phyloP scores from a whole-genome alignment of 352 stramenopile genomes.

The Pythium rishiriense region DNA sequence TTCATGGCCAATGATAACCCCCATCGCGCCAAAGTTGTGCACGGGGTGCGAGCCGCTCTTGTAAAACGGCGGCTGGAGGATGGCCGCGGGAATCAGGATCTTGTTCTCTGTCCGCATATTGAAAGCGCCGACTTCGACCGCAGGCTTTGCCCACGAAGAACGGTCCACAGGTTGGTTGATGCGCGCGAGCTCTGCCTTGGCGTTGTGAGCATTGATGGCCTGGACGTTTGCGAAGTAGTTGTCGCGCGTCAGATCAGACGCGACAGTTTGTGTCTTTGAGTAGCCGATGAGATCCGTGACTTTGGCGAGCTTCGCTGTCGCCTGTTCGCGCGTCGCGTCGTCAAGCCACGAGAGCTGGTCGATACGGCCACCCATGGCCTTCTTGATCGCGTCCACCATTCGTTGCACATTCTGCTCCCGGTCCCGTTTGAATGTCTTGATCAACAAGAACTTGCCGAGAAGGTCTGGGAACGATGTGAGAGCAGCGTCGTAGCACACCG shows the following conservation, averaged over 20 bases:
- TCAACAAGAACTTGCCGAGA: too few relatives aligned
- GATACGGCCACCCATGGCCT: constrained; percentile 75
- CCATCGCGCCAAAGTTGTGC: constrained; percentile 91
- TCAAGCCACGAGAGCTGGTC: constrained; percentile 91
- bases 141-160: constrained; percentile 84
- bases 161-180: constrained; percentile 48
- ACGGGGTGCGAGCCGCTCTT: constrained; percentile 69
- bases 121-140: constrained; percentile 88
- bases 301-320: constrained; percentile 36
- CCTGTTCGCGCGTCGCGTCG: constrained; percentile 79
- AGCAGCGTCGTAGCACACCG: too few relatives aligned
- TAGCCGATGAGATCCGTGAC: constrained; percentile 37
- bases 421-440: constrained; percentile 68
- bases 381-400: constrained; percentile 85
- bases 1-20: constrained; percentile 92
- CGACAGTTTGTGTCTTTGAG: constrained; percentile 37
- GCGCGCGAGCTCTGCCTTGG: constrained; percentile 29
- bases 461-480: too few relatives aligned
- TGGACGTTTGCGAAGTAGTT: constrained; percentile 55
- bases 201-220: constrained; percentile 37
- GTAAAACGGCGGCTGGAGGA: constrained; percentile 93
- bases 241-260: constrained; percentile 27
- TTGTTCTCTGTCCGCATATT: constrained; percentile 71
- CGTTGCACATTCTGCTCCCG: constrained; percentile 60
- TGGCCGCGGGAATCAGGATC: constrained; percentile 93